Conservation (phyloP, 495 filamentous ascomycete genomes). For the Physcia stellaris region DNA sequence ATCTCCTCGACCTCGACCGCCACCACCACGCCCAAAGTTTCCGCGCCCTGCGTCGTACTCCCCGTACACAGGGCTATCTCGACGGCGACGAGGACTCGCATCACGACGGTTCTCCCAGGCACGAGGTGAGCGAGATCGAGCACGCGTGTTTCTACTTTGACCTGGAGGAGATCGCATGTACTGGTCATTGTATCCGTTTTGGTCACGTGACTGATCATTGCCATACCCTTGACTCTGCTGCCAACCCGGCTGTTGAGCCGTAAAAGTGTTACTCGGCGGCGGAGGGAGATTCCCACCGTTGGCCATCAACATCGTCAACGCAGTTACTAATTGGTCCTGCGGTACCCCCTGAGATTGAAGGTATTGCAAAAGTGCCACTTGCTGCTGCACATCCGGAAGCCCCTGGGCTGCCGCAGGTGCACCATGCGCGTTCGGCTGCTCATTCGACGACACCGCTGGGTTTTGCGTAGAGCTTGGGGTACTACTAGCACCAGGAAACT, state of each 20-base stretch:
- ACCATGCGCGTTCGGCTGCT: constrained; percentile 19
- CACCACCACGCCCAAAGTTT: constrained; percentile 39
- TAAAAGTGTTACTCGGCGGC: constrained; percentile 18
- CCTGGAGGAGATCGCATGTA: constrained; percentile 43
- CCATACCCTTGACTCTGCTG: constrained; percentile 16
- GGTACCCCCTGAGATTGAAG: constrained; percentile 44
- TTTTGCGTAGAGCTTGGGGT: constrained; percentile 17
- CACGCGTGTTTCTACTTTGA: constrained; percentile 38
- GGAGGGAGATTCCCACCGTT: constrained; percentile 16
- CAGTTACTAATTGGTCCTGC: constrained; percentile 45
- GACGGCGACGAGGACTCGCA: constrained; percentile 41
- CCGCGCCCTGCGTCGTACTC: constrained; percentile 48
- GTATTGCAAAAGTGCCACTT: constrained; percentile 47
- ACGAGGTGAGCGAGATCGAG: constrained; percentile 63
- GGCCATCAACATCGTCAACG: constrained; percentile 33
- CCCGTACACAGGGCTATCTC: constrained; percentile 61
- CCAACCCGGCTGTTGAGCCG: constrained; percentile 12
- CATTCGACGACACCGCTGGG: constrained; percentile 9
- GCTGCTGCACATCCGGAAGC: constrained; percentile 41
- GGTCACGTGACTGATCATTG: constrained; percentile 44
- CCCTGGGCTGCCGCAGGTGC: constrained; percentile 17
- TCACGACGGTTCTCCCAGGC: constrained; percentile 53
- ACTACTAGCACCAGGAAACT: constrained; percentile 29
- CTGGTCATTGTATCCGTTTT: constrained; percentile 38
- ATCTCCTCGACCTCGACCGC: constrained; percentile 39